Evolutionary conservation across 106 monocot species (phyloP).

Genomic region (Dendrobium huoshanense): DNA sequence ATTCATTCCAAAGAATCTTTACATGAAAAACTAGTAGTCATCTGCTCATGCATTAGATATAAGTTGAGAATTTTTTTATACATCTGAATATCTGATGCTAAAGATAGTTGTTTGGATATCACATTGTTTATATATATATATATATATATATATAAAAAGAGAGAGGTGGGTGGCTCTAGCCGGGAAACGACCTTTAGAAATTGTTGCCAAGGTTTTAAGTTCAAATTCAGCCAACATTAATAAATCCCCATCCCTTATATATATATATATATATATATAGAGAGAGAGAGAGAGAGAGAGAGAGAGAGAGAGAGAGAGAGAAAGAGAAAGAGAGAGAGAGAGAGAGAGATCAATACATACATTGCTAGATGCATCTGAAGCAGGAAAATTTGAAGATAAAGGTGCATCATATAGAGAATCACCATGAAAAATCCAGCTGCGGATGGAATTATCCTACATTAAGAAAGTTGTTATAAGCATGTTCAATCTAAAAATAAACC

Average conservation of each 20-base stretch:
- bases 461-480: conserved; percentile 3
- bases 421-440: conserved; percentile 48
- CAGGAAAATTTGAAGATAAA: conserved; percentile 34
- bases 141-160: background rate
- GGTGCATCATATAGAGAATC: conserved; percentile 29
- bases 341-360: conserved; percentile 21
- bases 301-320: too few species aligned
- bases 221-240: too few species aligned
- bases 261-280: background rate
- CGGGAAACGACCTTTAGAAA: too few species aligned
- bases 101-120: background rate
- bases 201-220: too few species aligned
- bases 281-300: too few species aligned
- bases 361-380: conserved; percentile 21
- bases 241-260: background rate
- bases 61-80: background rate
- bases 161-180: too few species aligned
- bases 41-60: background rate
- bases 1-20: too few species aligned
- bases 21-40: background rate
- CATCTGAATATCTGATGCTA: background rate
- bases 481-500: background rate
- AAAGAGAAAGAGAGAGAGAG: too few species aligned
- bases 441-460: conserved; percentile 56
- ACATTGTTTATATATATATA: background rate